Base-by-base conservation (phyloP, 2,329 filamentous ascomycete species). In the Cladosporium sp. region DNA sequence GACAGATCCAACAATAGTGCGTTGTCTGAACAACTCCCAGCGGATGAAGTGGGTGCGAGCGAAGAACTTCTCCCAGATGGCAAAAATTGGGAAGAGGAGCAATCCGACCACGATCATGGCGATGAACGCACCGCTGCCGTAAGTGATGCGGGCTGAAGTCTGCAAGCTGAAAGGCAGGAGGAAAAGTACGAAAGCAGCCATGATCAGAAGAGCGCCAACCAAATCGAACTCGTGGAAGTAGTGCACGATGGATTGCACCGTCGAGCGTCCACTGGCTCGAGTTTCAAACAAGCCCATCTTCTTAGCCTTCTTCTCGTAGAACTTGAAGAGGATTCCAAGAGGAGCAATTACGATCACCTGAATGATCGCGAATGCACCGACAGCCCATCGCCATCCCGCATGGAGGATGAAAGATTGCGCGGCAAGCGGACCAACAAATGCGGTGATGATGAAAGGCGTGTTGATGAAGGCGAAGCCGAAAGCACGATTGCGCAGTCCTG, bases 211-310 rank as follows among this genome's bases (percentile, higher is more conserved):
- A 25, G 89, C 80, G 18, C 89, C 89, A 21, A 86, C 63, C 1
- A 87, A 79, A 72, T 92, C 89, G 67, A 91, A 88, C 70, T 91
- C 85, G 57, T 85, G 78, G 21, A 82, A 73, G 75, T 89, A 89
- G 72, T 86, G 78, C 49, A 77, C 71, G 26, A 87, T 64, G 1
- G 81, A 84, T 70, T 87, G 78, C 7, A 73, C 23, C 0, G 76
- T 23, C 1, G 80, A 84, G 25, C 87, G 80, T 5, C 81, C 80
- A 69, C 80, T 77, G 23, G 77, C 80, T 2, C 77, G 70, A 21
- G 61, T 64, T 16, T 77, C 70, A 18, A 86, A 74, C 1, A 88
- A 68, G 0, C 87, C 87, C 21, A 78, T 71, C 65, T 82, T 82
- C 68, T 80, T 80, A 5, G 89, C 89, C 72, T 88, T 89, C 60